These are phyloP conservation scores for Aspergillus bridgeri DNA, from an alignment of 495 filamentous ascomycete genomes.

Conservation along the genomic window DNA sequence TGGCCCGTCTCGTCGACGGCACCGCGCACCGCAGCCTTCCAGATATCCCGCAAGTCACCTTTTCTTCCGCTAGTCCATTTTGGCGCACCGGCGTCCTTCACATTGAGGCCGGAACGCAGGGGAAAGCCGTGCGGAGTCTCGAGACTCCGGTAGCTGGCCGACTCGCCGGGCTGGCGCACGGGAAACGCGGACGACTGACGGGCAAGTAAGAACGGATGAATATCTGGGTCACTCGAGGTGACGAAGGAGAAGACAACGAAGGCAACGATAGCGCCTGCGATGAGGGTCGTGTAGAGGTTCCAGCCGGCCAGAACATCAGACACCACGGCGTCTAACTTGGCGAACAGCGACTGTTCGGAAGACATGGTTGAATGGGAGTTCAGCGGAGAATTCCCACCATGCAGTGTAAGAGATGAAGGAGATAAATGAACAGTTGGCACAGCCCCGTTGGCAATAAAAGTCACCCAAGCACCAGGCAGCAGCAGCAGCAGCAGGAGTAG, in stretches of 20 bases:
- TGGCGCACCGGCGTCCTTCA: conserved; percentile 76
- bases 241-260: conserved; percentile 62
- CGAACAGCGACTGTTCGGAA: conserved; percentile 47
- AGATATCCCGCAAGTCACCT: conserved; percentile 91
- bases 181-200: conserved; percentile 74
- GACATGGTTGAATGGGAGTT: conserved; percentile 37
- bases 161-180: conserved; percentile 80
- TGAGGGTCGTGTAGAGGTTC: conserved; percentile 68
- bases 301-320: conserved; percentile 69
- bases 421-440: not conserved
- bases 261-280: conserved; percentile 55
- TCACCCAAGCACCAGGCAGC: too few relatives aligned
- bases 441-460: not conserved
- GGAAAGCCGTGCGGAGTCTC: conserved; percentile 83
- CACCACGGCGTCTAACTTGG: conserved; percentile 65
- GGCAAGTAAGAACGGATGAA: conserved; percentile 84
- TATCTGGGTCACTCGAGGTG: conserved; percentile 71
- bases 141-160: conserved; percentile 73
- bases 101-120: conserved; percentile 75
- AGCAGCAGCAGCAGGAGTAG: too few relatives aligned
- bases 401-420: not conserved
- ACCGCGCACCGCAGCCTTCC: conserved; percentile 71
- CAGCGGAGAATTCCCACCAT: not conserved
- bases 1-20: conserved; percentile 56
- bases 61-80: conserved; percentile 79